Conservation (phyloP, 805 yeast genomes). For the Kazachstania psychrophila region DNA sequence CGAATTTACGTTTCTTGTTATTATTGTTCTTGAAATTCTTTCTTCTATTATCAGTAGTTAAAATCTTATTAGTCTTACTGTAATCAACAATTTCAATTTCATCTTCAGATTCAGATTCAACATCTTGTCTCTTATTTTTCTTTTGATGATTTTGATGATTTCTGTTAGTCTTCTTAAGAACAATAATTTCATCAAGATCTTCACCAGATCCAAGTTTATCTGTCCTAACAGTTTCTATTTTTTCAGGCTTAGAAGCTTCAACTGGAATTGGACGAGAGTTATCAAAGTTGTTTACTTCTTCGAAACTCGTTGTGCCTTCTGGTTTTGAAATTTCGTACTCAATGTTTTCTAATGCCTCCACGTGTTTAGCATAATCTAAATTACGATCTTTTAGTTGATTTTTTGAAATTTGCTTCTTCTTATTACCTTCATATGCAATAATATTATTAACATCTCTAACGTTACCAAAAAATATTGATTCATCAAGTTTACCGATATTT, state of each 20-base stretch:
- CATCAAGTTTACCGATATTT: neutral
- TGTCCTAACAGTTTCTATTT: neutral
- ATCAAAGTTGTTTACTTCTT: constrained; percentile 4
- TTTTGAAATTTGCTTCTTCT: constrained; percentile 5
- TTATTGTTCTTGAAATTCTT: constrained; percentile 11
- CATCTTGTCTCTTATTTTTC: constrained; percentile 3
- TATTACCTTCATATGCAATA: constrained; percentile 7
- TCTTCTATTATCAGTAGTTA: constrained; percentile 14
- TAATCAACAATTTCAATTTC: constrained; percentile 36
- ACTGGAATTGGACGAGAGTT: too few relatives aligned
- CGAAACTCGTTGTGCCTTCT: constrained; percentile 5
- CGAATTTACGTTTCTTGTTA: constrained; percentile 40
- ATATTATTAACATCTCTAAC: constrained; percentile 4
- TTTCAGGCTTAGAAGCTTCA: too few relatives aligned
- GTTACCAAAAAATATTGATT: constrained; percentile 10
- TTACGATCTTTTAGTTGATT: constrained; percentile 14
- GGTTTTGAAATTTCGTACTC: constrained; percentile 8
- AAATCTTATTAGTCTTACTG: constrained; percentile 34
- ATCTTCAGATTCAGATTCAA: constrained; percentile 2
- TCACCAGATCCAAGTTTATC: constrained; percentile 7
- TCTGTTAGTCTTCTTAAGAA: constrained; percentile 28
- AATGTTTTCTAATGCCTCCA: constrained; percentile 14
- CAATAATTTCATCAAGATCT: constrained; percentile 33
- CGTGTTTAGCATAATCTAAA: constrained; percentile 7
- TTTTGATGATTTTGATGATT: constrained; percentile 6